Evolutionary conservation across 495 filamentous ascomycete species (phyloP).

Genomic region (Daldinia decipiens): DNA sequence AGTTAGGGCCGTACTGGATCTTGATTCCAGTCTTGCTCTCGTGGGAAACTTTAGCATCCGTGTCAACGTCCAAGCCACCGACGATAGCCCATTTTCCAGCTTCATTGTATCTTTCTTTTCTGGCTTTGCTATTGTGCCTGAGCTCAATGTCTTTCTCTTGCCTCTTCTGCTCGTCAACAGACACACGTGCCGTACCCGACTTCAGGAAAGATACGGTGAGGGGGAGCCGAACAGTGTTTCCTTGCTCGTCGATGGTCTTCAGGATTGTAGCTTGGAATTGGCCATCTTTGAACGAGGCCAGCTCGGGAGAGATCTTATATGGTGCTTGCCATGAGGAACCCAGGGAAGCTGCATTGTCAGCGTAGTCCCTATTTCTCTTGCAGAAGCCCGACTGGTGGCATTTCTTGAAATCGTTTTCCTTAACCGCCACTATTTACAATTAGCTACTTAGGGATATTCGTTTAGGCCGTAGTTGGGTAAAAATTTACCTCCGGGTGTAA

Average conservation of each 20-base stretch:
- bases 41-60: conserved; percentile 67
- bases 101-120: conserved; percentile 95
- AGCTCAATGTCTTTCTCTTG: conserved; percentile 89
- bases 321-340: conserved; percentile 80
- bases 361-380: conserved; percentile 89
- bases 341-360: conserved; percentile 73
- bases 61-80: conserved; percentile 76
- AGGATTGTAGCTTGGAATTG: conserved; percentile 79
- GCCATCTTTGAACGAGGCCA: conserved; percentile 80
- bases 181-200: conserved; percentile 85
- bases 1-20: conserved; percentile 81
- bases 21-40: conserved; percentile 73
- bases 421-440: conserved; percentile 73
- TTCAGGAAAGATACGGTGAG: conserved; percentile 87
- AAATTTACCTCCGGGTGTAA: conserved; percentile 60
- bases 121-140: conserved; percentile 80
- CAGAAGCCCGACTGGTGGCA: conserved; percentile 97
- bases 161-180: conserved; percentile 88
- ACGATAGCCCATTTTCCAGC: conserved; percentile 87
- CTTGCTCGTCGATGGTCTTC: conserved; percentile 72
- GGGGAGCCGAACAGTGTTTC: conserved; percentile 77
- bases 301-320: conserved; percentile 77
- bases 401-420: conserved; percentile 96
- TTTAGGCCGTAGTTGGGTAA: background rate
- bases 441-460: background rate